A percentile compares a stretch with the other conserved stretches of the same genome.
Conservation (phyloP, 2,329 filamentous ascomycete species). For the Colletotrichum australisinense region DNA sequence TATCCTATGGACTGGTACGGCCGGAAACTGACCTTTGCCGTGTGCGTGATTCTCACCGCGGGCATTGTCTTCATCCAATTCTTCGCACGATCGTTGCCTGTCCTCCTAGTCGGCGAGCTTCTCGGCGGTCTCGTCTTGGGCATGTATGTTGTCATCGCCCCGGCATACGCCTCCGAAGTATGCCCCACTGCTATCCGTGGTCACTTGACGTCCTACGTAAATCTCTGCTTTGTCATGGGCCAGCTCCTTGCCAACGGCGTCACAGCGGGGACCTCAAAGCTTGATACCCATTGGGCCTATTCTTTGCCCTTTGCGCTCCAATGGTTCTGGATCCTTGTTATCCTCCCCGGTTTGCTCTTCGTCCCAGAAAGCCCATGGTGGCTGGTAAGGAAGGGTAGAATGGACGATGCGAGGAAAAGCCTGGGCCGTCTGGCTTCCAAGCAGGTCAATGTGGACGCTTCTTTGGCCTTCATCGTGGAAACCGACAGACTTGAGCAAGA, state of each 20-base stretch:
- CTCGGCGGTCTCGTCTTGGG: conserved; percentile 71
- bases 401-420: conserved; percentile 52
- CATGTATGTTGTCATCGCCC: conserved; percentile 68
- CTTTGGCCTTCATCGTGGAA: conserved; percentile 66
- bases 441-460: conserved; percentile 59
- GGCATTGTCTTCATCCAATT: conserved; percentile 72
- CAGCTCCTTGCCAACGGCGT: conserved; percentile 66
- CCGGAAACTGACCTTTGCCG: conserved; percentile 56
- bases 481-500: conserved; percentile 68
- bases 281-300: conserved; percentile 60
- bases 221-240: conserved; percentile 72
- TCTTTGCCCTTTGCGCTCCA: conserved; percentile 61
- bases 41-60: conserved; percentile 57
- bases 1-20: conserved; percentile 60
- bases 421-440: conserved; percentile 57
- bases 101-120: conserved; percentile 70
- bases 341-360: conserved; percentile 57
- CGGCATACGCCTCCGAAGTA: conserved; percentile 71
- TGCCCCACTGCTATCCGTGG: conserved; percentile 68
- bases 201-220: conserved; percentile 69
- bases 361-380: conserved; percentile 64
- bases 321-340: conserved; percentile 61
- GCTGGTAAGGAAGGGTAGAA: conserved; percentile 56
- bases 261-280: conserved; percentile 53
- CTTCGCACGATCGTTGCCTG: conserved; percentile 66